Percentiles rank a stretch among this genome's conserved stretches.
These are phyloP conservation scores for Glycine tomentella DNA, from an alignment of 306 rosid species.

Conservation along the genomic window DNA sequence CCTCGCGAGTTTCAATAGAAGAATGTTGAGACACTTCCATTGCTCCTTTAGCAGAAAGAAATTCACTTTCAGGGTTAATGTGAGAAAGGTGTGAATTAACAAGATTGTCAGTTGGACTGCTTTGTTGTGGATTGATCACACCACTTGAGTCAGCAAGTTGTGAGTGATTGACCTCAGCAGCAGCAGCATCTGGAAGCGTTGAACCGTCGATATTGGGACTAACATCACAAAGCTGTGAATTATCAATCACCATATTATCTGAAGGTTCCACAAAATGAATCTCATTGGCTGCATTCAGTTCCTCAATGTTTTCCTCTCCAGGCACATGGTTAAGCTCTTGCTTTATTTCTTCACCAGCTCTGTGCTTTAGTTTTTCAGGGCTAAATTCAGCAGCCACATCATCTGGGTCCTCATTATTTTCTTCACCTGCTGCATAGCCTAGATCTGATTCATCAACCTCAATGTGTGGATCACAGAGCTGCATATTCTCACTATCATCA, in stretches of 20 bases:
- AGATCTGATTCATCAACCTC: slow-evolving; percentile 70
- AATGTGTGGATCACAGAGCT: slow-evolving; percentile 62
- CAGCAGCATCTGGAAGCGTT: slow-evolving; percentile 43
- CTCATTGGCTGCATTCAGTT: slow-evolving; percentile 50
- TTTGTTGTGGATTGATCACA: slow-evolving; percentile 42
- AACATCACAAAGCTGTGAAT: slow-evolving; percentile 37
- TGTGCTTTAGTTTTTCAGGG: slow-evolving; percentile 60
- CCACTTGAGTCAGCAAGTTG: slow-evolving; percentile 38
- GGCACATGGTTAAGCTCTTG: slow-evolving; percentile 59
- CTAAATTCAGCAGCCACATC: slow-evolving; percentile 52
- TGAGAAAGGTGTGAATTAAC: slow-evolving; percentile 55
- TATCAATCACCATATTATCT: not conserved
- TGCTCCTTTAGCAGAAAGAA: slow-evolving; percentile 49
- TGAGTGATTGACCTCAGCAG: slow-evolving; percentile 43
- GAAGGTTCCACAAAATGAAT: slow-evolving; percentile 47
- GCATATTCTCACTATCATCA: slow-evolving; percentile 59
- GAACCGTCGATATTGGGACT: slow-evolving; percentile 41
- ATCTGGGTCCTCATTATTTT: slow-evolving; percentile 51
- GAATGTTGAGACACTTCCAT: slow-evolving; percentile 66
- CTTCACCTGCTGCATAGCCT: slow-evolving; percentile 45
- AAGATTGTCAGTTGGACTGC: slow-evolving; percentile 46
- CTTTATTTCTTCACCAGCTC: slow-evolving; percentile 62
- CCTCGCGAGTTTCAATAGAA: slow-evolving; percentile 67
- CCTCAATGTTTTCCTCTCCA: slow-evolving; percentile 56
- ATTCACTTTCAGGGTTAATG: slow-evolving; percentile 54